Evolutionary conservation across 495 filamentous ascomycete species (phyloP).

Genomic region (Xylaria nigripes): DNA sequence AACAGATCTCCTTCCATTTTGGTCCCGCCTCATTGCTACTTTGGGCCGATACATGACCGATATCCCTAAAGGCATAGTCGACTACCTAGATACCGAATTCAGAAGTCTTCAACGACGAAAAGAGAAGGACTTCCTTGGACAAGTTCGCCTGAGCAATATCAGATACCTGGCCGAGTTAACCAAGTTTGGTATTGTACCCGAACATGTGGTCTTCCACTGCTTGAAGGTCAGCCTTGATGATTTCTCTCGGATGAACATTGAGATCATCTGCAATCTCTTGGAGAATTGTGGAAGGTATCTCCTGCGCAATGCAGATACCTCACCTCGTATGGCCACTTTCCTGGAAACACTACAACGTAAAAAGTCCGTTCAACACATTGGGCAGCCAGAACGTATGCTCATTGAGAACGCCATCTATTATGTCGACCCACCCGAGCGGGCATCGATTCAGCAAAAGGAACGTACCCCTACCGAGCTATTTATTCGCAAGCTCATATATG

Average conservation of each 20-base stretch:
- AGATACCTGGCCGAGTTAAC: conserved; percentile 95
- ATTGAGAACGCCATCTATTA: conserved; percentile 99
- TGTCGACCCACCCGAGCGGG: conserved; percentile 87
- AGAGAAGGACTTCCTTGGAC: conserved; percentile 92
- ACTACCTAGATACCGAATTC: conserved; percentile 94
- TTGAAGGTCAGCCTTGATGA: conserved; percentile 96
- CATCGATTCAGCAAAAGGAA: conserved; percentile 94
- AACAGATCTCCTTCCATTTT: conserved; percentile 82
- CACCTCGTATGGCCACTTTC: conserved; percentile 86
- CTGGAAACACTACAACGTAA: conserved; percentile 92
- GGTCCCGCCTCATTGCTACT: conserved; percentile 86
- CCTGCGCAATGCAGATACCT: conserved; percentile 86
- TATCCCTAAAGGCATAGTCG: conserved; percentile 81
- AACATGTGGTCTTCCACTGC: conserved; percentile 98
- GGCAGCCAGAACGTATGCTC: conserved; percentile 93
- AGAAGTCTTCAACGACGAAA: conserved; percentile 96
- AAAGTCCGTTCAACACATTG: conserved; percentile 89
- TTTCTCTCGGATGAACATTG: conserved; percentile 96
- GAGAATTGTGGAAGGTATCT: conserved; percentile 97
- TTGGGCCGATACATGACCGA: conserved; percentile 91
- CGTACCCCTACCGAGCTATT: conserved; percentile 87
- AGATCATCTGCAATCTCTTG: conserved; percentile 94
- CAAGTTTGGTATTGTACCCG: conserved; percentile 95
- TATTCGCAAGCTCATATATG: conserved; percentile 81
- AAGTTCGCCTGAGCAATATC: conserved; percentile 89